phyloP scores from a whole-genome alignment of 2,329 filamentous ascomycete genomes.

The Teratosphaeria epicoccoides region DNA sequence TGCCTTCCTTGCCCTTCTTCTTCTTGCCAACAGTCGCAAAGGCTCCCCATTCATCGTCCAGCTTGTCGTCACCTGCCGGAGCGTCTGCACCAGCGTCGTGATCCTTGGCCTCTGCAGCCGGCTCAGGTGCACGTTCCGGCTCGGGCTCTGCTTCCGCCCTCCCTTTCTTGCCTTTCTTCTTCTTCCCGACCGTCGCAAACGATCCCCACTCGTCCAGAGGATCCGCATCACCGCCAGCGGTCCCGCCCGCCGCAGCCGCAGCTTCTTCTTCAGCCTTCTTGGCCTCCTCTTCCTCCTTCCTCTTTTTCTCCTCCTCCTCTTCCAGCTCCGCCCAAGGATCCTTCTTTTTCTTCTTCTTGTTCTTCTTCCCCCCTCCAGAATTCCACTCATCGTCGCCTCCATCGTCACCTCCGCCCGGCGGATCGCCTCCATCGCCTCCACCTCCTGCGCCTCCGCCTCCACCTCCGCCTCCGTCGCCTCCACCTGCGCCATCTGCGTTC shows the following conservation, averaged over 20 bases:
- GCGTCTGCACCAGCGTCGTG: constrained; percentile 9
- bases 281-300: constrained; percentile 27
- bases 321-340: constrained; percentile 23
- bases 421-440: constrained; percentile 16
- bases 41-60: constrained; percentile 28
- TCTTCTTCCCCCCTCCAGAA: constrained; percentile 25
- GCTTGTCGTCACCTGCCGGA: constrained; percentile 17
- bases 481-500: constrained; percentile 27
- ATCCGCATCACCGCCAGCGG: constrained; percentile 17
- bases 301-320: constrained; percentile 28
- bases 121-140: constrained; percentile 8
- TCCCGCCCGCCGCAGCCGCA: constrained; percentile 9
- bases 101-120: constrained; percentile 4
- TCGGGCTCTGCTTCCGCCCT: constrained; percentile 9
- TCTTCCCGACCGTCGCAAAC: constrained; percentile 27
- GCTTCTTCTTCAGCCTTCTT: neutral
- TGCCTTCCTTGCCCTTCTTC: constrained; percentile 22
- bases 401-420: constrained; percentile 21
- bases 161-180: constrained; percentile 22
- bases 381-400: constrained; percentile 27
- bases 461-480: constrained; percentile 24
- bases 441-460: constrained; percentile 15
- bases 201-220: constrained; percentile 28
- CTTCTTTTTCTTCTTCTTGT: constrained; percentile 33
- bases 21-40: constrained; percentile 27